A percentile compares a stretch with the other conserved stretches of the same genome.
These are phyloP conservation scores for Aspergillus quadricinctus DNA, from an alignment of 2,329 filamentous ascomycete genomes.

Conservation along the genomic window DNA sequence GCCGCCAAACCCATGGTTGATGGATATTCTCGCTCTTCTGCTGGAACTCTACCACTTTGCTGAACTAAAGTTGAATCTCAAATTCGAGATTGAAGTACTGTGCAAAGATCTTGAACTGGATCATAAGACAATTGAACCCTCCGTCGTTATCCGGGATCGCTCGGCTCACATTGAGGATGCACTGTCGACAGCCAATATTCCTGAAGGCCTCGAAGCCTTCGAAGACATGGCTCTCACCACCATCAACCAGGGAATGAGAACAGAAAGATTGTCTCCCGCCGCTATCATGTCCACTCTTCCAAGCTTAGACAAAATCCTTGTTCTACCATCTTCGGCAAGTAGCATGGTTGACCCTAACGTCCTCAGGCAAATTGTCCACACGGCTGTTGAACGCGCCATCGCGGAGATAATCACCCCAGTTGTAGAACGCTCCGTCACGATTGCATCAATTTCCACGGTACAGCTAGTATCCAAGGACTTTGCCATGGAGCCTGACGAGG, in stretches of 20 bases:
- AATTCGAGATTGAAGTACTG: conserved; percentile 97
- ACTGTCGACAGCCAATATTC: conserved; percentile 51
- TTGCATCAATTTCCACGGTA: conserved; percentile 92
- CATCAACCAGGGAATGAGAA: conserved; percentile 63
- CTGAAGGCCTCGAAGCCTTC: conserved; percentile 73
- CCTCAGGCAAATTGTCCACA: conserved; percentile 70
- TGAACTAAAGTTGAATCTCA: conserved; percentile 91
- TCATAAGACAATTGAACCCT: conserved; percentile 84
- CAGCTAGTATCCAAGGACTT: conserved; percentile 97
- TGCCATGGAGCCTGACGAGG: conserved; percentile 84
- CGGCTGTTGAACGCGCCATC: conserved; percentile 81
- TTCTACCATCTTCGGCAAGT: conserved; percentile 72
- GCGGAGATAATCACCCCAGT: conserved; percentile 97
- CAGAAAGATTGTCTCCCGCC: conserved; percentile 70
- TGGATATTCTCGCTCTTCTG: conserved; percentile 88
- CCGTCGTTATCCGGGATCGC: conserved; percentile 77
- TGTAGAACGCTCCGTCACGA: conserved; percentile 94
- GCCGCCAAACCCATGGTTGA: conserved; percentile 94
- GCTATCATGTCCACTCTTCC: conserved; percentile 76
- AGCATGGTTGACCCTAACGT: conserved; percentile 69
- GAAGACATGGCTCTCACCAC: conserved; percentile 76
- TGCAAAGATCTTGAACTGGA: conserved; percentile 91
- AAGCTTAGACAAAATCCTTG: conserved; percentile 73
- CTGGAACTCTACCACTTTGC: conserved; percentile 92
- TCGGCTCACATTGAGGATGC: conserved; percentile 59